These are phyloP conservation scores for Colletotrichum abscissum DNA, from an alignment of 2,329 filamentous ascomycete genomes.

Conservation along the genomic window DNA sequence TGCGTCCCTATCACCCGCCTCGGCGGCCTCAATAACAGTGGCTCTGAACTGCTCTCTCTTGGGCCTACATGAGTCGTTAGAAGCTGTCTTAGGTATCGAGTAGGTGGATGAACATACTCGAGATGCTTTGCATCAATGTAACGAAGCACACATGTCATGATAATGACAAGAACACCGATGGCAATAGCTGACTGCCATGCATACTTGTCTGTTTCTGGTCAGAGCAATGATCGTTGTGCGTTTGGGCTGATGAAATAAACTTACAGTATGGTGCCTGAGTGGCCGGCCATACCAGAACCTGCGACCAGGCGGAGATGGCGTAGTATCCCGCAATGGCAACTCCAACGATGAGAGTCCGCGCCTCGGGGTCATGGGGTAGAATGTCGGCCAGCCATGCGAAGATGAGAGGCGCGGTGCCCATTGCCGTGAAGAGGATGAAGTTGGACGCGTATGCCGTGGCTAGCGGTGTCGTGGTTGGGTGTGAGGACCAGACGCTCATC, in stretches of 20 bases:
- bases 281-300: slow-evolving; percentile 64
- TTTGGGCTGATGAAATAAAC: slow-evolving; percentile 25
- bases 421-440: slow-evolving; percentile 59
- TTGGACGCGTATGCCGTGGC: slow-evolving; percentile 62
- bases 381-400: slow-evolving; percentile 64
- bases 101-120: not conserved
- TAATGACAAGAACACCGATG: slow-evolving; percentile 55
- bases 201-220: slow-evolving; percentile 48
- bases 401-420: slow-evolving; percentile 63
- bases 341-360: slow-evolving; percentile 59
- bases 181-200: slow-evolving; percentile 61
- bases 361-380: slow-evolving; percentile 59
- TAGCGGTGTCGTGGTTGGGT: slow-evolving; percentile 53
- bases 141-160: slow-evolving; percentile 55
- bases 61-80: slow-evolving; percentile 9
- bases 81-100: not conserved
- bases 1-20: not conserved
- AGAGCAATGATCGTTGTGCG: not conserved
- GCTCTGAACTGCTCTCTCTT: slow-evolving; percentile 13
- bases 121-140: slow-evolving; percentile 56
- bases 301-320: slow-evolving; percentile 61
- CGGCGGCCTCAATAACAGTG: slow-evolving; percentile 8
- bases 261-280: slow-evolving; percentile 60
- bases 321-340: slow-evolving; percentile 62
- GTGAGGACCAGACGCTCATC: slow-evolving; percentile 65